These are phyloP conservation scores for Sutorius eximius DNA, from an alignment of 1,284 basidiomycete species.

Conservation along the genomic window DNA sequence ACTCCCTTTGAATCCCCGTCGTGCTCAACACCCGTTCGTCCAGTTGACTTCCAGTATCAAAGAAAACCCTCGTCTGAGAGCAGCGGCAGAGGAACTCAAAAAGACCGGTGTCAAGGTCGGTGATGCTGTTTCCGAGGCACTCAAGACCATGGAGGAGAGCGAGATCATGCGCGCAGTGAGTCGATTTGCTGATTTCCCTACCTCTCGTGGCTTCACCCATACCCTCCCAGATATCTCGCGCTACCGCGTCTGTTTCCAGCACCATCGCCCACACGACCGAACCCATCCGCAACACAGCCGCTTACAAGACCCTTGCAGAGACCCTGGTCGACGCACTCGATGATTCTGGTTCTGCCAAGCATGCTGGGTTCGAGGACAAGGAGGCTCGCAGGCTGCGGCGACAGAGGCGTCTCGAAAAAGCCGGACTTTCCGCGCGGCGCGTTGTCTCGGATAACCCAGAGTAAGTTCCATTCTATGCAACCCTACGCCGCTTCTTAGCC, in stretches of 20 bases:
- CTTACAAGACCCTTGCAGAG: slow-evolving; percentile 90
- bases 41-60: slow-evolving; percentile 93
- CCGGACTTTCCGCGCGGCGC: slow-evolving; percentile 67
- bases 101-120: slow-evolving; percentile 90
- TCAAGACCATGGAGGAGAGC: slow-evolving; percentile 92
- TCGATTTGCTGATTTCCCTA: slow-evolving; percentile 9
- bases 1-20: slow-evolving; percentile 1
- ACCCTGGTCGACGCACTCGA: slow-evolving; percentile 92
- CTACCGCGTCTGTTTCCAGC: slow-evolving; percentile 75
- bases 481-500: not conserved
- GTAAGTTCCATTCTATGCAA: slow-evolving; percentile 50
- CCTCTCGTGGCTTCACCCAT: not conserved
- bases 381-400: slow-evolving; percentile 78
- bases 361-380: slow-evolving; percentile 93
- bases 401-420: slow-evolving; percentile 77
- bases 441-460: slow-evolving; percentile 72
- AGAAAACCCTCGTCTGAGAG: slow-evolving; percentile 90
- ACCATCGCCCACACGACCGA: slow-evolving; percentile 84
- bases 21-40: slow-evolving; percentile 6
- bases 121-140: slow-evolving; percentile 89
- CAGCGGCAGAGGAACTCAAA: slow-evolving; percentile 88
- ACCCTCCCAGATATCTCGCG: slow-evolving; percentile 64
- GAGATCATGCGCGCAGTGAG: slow-evolving; percentile 84
- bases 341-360: slow-evolving; percentile 88
- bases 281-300: slow-evolving; percentile 92